A percentile compares a stretch with the other conserved stretches of the same genome.
phyloP scores from a whole-genome alignment of 805 yeast genomes.

The Teunomyces atbi region DNA sequence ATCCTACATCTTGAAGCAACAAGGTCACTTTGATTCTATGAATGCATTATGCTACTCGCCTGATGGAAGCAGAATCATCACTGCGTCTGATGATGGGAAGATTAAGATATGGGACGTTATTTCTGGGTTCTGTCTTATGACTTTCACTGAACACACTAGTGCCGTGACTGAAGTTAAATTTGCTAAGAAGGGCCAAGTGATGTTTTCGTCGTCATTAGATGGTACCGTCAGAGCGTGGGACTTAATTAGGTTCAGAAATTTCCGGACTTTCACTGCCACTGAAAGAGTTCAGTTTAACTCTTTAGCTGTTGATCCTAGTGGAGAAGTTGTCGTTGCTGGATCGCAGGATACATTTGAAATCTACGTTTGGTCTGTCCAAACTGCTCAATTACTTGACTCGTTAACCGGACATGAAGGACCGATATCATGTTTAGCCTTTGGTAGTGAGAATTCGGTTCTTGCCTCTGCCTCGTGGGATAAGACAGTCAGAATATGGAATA shows the following conservation, averaged over 20 bases:
- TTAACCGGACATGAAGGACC: slow-evolving; percentile 96
- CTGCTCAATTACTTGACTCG: slow-evolving; percentile 84
- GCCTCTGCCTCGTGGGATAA: slow-evolving; percentile 97
- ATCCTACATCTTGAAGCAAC: slow-evolving; percentile 91
- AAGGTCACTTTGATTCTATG: slow-evolving; percentile 92
- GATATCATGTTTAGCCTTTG: slow-evolving; percentile 81
- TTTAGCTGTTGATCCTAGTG: slow-evolving; percentile 94
- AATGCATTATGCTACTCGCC: slow-evolving; percentile 87
- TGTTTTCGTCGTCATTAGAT: slow-evolving; percentile 89
- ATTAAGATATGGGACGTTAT: slow-evolving; percentile 93
- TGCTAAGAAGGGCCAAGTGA: slow-evolving; percentile 85
- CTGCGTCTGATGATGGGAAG: slow-evolving; percentile 96
- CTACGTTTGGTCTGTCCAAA: slow-evolving; percentile 96
- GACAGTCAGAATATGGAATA: slow-evolving; percentile 89
- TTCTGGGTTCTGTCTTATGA: slow-evolving; percentile 89
- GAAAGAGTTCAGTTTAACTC: slow-evolving; percentile 83
- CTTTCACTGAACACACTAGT: slow-evolving; percentile 87
- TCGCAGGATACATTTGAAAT: slow-evolving; percentile 86
- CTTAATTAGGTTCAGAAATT: slow-evolving; percentile 85
- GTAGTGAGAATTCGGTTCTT: slow-evolving; percentile 68
- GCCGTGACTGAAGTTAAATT: slow-evolving; percentile 86
- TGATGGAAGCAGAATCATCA: slow-evolving; percentile 88
- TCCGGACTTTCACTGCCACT: slow-evolving; percentile 91
- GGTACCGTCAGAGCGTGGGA: slow-evolving; percentile 99
- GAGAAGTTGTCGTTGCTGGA: slow-evolving; percentile 95